Conservation (phyloP, 2,329 filamentous ascomycete genomes). For the Triangularia verruculosa region DNA sequence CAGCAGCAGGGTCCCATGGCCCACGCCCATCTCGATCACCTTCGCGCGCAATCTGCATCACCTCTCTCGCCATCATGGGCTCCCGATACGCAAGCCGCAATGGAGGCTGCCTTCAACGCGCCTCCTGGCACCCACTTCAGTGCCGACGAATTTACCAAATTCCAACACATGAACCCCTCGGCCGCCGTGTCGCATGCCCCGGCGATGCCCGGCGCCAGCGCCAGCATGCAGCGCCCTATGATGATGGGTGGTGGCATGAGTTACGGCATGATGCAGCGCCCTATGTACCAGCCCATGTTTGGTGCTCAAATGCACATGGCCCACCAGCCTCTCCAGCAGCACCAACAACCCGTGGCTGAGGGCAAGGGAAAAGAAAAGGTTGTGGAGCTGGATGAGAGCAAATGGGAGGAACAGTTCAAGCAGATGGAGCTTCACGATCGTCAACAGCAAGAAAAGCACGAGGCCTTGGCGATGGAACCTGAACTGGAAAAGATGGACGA, state of each 20-base stretch:
- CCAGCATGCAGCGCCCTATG: constrained; percentile 52
- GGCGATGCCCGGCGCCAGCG: constrained; percentile 56
- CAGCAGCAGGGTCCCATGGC: constrained; percentile 39
- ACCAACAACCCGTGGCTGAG: constrained; percentile 40
- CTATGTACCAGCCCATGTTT: constrained; percentile 52
- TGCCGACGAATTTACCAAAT: constrained; percentile 82
- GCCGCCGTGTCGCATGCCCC: constrained; percentile 42
- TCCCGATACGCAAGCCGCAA: constrained; percentile 60
- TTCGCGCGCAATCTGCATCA: constrained; percentile 44
- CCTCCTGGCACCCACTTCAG: constrained; percentile 63
- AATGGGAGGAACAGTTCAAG: constrained; percentile 96
- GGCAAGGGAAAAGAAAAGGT: constrained; percentile 85
- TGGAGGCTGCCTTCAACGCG: constrained; percentile 68
- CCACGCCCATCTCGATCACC: constrained; percentile 42
- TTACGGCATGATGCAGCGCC: constrained; percentile 51
- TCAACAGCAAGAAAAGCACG: constrained; percentile 52
- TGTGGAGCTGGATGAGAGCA: constrained; percentile 86
- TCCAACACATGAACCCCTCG: constrained; percentile 68
- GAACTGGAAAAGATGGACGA: constrained; percentile 86
- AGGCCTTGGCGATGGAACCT: constrained; percentile 69
- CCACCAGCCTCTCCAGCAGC: constrained; percentile 42
- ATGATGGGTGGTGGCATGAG: constrained; percentile 44
- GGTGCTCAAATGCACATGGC: constrained; percentile 36
- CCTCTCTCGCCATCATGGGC: constrained; percentile 39
- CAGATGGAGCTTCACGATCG: constrained; percentile 72